Percentiles rank a stretch among this genome's conserved stretches.
Conservation (phyloP, 2,329 filamentous ascomycete species). For the Apiospora sp. region DNA sequence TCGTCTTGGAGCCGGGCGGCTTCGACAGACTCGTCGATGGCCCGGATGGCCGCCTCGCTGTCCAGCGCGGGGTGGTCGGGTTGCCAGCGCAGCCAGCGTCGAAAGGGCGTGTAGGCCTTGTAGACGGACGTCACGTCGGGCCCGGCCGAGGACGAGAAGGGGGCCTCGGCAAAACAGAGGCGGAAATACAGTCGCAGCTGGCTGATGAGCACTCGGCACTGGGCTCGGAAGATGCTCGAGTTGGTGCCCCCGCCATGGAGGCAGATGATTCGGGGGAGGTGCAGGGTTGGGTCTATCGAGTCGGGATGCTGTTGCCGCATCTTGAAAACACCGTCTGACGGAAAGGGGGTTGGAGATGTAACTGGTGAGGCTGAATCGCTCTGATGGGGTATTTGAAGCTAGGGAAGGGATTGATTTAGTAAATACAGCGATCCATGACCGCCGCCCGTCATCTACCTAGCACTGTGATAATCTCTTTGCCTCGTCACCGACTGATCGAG, state of each 20-base stretch:
- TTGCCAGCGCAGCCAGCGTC: conserved; percentile 64
- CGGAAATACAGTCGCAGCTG: conserved; percentile 64
- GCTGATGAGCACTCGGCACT: conserved; percentile 61
- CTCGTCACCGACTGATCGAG: no score
- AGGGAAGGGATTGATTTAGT: no score
- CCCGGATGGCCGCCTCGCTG: conserved; percentile 45
- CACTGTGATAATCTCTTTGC: no score
- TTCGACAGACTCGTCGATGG: conserved; percentile 46
- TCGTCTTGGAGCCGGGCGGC: conserved; percentile 58
- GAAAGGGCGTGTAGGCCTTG: conserved; percentile 67
- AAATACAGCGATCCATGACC: no score
- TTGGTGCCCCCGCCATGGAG: conserved; percentile 78
- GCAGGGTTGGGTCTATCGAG: no score
- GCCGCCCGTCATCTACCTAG: no score
- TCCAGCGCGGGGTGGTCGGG: conserved; percentile 59
- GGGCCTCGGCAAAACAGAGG: conserved; percentile 73
- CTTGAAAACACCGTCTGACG: no score
- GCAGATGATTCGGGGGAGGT: conserved; percentile 71
- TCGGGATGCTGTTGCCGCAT: no score
- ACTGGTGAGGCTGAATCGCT: no score
- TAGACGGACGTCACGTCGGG: conserved; percentile 69
- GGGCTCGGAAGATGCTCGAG: conserved; percentile 67
- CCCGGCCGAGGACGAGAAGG: conserved; percentile 66
- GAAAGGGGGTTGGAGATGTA: no score
- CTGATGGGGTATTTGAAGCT: no score